Base-by-base conservation (phyloP, 208 protist species). In the Perkinsela sp. region DNA sequence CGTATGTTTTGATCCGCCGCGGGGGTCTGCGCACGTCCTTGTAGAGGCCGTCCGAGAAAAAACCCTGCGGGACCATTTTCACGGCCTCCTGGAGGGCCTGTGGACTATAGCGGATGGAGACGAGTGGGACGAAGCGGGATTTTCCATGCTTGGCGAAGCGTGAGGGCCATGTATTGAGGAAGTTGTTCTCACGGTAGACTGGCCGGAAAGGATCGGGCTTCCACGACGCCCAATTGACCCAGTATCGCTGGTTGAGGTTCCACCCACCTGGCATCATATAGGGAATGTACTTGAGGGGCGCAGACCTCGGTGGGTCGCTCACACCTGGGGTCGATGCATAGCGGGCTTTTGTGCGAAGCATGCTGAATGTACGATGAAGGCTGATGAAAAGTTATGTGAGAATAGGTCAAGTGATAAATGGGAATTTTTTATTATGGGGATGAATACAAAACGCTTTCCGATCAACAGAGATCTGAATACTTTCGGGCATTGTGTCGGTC, bases 281-380 rank as follows among this genome's bases (percentile, higher is more conserved):
- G 28, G 83, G 81, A n/a, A 80, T 78, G 71, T 89, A 92, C 78
- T 92, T 92, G 28, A 92, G 76, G 1, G 86, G 86, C 31, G 86
- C 89, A 32, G 86, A 89, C 77, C 89, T 80, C 22, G 86, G 86
- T 30, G 86, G 83, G 70, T 89, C 89, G 48, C 83, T 82, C 29
- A 92, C 74, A 32, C 81, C 81, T 0, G 83, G 86, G 66, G 75
- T 80, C 31, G 77, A 70, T 29, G 86, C 86, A 30, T 80, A 75
- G 67, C 74, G 57, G 67, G 28, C 65, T n/a, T 32, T 29, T 32
- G 78, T 83, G 70, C 40, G 40, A 22, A 57, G 40, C 40, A 57
- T 57, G n/a, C n/a, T n/a, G n/a, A n/a, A n/a, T n/a, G n/a, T n/a
- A n/a, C n/a, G n/a, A n/a, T n/a, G n/a, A n/a, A n/a, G n/a, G n/a